Base-by-base conservation (phyloP, 2,329 filamentous ascomycete species). In the Colletotrichum ledebouriae region DNA sequence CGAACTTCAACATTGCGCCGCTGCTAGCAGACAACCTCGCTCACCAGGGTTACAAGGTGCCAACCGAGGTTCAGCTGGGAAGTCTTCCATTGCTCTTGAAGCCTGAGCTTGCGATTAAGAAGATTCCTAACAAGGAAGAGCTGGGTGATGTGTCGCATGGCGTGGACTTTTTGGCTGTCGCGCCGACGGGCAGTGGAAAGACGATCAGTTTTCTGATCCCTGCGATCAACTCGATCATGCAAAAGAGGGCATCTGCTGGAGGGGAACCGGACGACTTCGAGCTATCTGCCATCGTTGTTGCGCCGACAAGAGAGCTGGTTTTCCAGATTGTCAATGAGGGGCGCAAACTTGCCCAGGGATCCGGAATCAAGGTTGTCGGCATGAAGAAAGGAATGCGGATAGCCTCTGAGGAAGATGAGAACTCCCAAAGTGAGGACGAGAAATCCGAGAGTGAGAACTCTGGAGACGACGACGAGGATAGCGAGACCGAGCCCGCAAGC, bases 141-240 rank as follows among this genome's bases (percentile, higher is more conserved):
- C 66, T 82, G 20, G 73, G 61, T 3, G 62, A 75, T 13, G 71
- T 76, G 33, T 71, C 72, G 6, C 70, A 73, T 57, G 78, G 78
- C 12, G 83, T 95, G 4, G 91, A 99, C 81, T 88, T 99, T 44
- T 80, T 99, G 71, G 93, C 93, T 0, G 90, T 98, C 49, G 96
- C 96, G 3, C 96, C 96, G 1, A 99, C 96, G 0, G 96, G 96
- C 25, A 98, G 95, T 77, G 96, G 96, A 50, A 99, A 99, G 84
- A 99, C 96, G 0, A 83, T 99, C 71, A 94, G 94, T 17, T 99
- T 98, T 75, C 80, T 98, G 74, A 92, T 99, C 47, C 94, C 95
- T 0, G 86, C 94, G 3, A 89, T 99, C 73, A 91, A 97, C 75
- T 86, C 88, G 52, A 89, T 97, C 47, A 83, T 93, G 72, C 84